Evolutionary conservation across 352 stramenopile genomes (phyloP), one percentile per base, ranked within the genome.

Genomic region (Phytopythium chamaehyphon): DNA sequence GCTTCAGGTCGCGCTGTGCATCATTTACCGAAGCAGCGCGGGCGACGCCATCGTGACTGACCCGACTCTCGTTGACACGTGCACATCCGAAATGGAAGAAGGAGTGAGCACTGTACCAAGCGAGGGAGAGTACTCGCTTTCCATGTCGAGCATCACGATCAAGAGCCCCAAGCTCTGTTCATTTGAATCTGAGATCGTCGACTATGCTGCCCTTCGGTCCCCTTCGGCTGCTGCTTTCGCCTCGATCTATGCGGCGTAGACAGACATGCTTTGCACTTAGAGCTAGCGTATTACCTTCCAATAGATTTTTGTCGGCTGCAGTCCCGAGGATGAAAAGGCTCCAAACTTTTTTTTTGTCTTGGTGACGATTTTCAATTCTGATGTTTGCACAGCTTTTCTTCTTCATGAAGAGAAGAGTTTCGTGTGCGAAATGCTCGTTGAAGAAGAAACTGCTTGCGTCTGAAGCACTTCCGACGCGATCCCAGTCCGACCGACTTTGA

Each of bases 1-100:
- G 9, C 47, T 57, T 33, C 64, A 69, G 47, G 54, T 72, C 23
- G 47, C 47, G 40, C 49, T 72, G 0, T 72, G 66, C 55, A 24
- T 69, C 36, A 61, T 58, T 35, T 72, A 66, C 46, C 58, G 66
- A 10, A 50, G 49, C 2, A 37, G 6, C 18, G 6, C 33, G 3
- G 10, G 12, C 21, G 38, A 51, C 12, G 19, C 42, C 40, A 19
- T 36, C 23, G 31, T 16, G 11, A 47, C 57, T 6, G 53, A 55
- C 40, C 45, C 54, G n/a, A 56, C 48, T 14, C 45, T 43, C 28
- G 50, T 63, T 37, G 43, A 39, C 4, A 58, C 66, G 50, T 51
- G 28, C 15, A 66, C 57, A 11, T 33, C 28, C 5, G 31, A 62
- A 10, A 31, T 49, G 7, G 24, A 21, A 1, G 46, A 59, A 19